phyloP scores from a whole-genome alignment of 192 early-diverging fungal species.

The Gamsiella multidivaricata region DNA sequence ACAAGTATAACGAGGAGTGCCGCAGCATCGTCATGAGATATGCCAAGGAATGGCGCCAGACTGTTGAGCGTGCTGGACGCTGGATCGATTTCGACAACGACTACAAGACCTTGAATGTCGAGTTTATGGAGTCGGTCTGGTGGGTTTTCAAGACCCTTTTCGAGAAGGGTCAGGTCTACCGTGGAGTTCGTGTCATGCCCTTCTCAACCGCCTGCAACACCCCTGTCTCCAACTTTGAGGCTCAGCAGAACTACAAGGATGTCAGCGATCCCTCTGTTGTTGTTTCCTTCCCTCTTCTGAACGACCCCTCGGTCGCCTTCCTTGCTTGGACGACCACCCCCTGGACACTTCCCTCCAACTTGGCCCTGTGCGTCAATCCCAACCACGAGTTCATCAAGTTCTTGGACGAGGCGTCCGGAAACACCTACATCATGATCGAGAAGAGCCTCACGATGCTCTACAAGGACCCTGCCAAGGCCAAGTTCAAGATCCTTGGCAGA shows the following conservation, averaged over 20 bases:
- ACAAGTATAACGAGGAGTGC: constrained; percentile 97
- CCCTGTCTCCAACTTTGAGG: constrained; percentile 97
- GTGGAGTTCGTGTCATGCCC: constrained; percentile 94
- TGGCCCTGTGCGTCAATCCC: constrained; percentile 94
- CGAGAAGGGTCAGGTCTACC: constrained; percentile 95
- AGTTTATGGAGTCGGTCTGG: constrained; percentile 99
- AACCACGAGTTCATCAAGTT: constrained; percentile 97
- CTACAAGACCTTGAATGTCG: constrained; percentile 96
- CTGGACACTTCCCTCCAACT: constrained; percentile 97
- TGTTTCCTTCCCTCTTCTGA: constrained; percentile 91
- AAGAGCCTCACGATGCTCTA: constrained; percentile 87
- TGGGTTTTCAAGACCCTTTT: constrained; percentile 99
- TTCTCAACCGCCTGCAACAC: constrained; percentile 94
- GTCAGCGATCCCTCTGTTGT: constrained; percentile 96
- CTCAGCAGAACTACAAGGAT: constrained; percentile 96
- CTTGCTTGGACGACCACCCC: constrained; percentile 99
- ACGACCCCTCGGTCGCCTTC: constrained; percentile 80
- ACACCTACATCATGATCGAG: constrained; percentile 87
- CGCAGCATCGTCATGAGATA: constrained; percentile 97
- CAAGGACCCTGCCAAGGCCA: constrained; percentile 96
- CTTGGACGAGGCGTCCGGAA: constrained; percentile 82
- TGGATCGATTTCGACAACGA: constrained; percentile 99
- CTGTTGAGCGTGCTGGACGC: constrained; percentile 95
- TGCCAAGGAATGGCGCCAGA: constrained; percentile 89
- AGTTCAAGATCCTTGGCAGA: constrained; percentile 84